Conservation (phyloP, 495 filamentous ascomycete genomes). For the Penicillium angulare region DNA sequence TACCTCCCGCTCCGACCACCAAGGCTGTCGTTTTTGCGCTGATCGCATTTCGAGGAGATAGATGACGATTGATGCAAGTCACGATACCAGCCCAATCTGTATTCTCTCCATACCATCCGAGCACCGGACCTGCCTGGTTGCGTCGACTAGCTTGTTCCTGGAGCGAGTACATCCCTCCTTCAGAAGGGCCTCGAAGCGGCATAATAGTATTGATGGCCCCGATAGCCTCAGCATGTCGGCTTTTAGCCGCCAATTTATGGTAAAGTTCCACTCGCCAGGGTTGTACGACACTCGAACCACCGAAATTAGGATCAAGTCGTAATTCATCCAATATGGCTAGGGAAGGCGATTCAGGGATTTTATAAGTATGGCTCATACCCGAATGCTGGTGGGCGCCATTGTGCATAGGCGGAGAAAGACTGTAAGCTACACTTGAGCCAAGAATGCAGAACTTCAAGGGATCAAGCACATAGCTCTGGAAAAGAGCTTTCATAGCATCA, state of each 20-base stretch:
- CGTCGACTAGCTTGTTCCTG: conserved; percentile 60
- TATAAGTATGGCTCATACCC: conserved; percentile 71
- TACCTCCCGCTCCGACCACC: conserved; percentile 78
- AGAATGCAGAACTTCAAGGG: conserved; percentile 74
- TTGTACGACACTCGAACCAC: conserved; percentile 68
- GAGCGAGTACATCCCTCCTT: conserved; percentile 65
- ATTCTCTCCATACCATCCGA: conserved; percentile 78
- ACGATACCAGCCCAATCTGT: conserved; percentile 81
- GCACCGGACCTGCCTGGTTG: conserved; percentile 61
- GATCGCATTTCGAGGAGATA: conserved; percentile 77
- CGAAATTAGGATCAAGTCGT: conserved; percentile 63
- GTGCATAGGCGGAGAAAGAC: conserved; percentile 77
- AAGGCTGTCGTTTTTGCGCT: conserved; percentile 66
- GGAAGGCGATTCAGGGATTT: conserved; percentile 60
- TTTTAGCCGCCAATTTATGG: conserved; percentile 63
- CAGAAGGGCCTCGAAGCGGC: conserved; percentile 61
- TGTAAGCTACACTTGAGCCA: conserved; percentile 71
- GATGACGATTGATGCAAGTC: conserved; percentile 66
- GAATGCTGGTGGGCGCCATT: conserved; percentile 69
- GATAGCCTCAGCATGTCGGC: conserved; percentile 74
- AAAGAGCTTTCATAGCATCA: conserved; percentile 56
- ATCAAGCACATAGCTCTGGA: conserved; percentile 55
- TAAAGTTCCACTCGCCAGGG: conserved; percentile 77
- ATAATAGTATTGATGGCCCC: conserved; percentile 82
- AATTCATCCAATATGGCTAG: conserved; percentile 64